Base-by-base conservation (phyloP, 169 alveolate genomes). In the Plasmodium coatneyi region DNA sequence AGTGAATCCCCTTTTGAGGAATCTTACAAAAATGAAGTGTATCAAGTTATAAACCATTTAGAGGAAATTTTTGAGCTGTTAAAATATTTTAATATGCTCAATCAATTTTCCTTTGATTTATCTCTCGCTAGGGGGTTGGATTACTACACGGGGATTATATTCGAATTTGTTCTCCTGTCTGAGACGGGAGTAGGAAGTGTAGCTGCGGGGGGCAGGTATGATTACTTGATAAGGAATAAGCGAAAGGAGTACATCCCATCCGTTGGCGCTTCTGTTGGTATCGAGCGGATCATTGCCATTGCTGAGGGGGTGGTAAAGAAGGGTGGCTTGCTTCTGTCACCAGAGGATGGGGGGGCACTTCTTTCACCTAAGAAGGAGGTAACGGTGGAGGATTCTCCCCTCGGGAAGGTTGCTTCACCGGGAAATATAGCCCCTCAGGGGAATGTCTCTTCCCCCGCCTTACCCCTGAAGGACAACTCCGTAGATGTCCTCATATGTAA, bases 171-270 rank as follows among this genome's bases (percentile, higher is more conserved):
- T 36, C 94, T 98, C 16, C 92, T 96, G 12, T 97, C 97, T 14
- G 96, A 95, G 28, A 84, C 94, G 22, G 96, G 95, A 43, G 97
- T 98, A 32, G 99, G 99, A 3, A 98, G 99, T 28, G 98, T 99
- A 16, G 99, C 99, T n/a, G 99, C 99, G 9, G 99, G 99, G 14
- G 99, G 99, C 10, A 94, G 99, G 82, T 99, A 99, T 91, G 99
- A 99, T 91, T 97, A 96, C 28, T 96, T 99, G 39, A 98, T 99
- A 34, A 98, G 99, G 28, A 97, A 97, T 97, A 97, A 98, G 84
- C 93, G 98, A 52, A 97, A 97, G 32, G 97, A 97, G 80, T 84
- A 92, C 36, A 96, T 98, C 32, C 99, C 99, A 12, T 98, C 99
- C 7, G 99, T 99, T 16, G 99, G 99, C 28, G 98, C 98, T 74